Base-by-base conservation (phyloP, 306 rosid species). In the Trifolium subterraneum region DNA sequence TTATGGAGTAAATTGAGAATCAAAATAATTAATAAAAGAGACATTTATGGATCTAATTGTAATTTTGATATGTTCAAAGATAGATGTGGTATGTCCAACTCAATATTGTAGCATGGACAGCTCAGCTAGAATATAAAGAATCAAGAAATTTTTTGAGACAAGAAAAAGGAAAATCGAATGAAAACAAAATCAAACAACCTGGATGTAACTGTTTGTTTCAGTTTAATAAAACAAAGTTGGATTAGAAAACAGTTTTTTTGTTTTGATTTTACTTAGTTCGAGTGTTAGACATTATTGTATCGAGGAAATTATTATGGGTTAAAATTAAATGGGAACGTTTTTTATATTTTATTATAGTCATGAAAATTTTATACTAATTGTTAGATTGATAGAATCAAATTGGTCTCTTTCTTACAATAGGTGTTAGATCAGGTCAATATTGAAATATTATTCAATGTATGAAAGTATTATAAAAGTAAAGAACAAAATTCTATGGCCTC, bases 151-250 rank as follows among this genome's bases (percentile, higher is more conserved):
- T 55, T 55, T 55, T 4, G 31, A 9, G 15, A 19, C 9, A n/a
- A n/a, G 54, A 48, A 50, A 50, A 19, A 50, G 56, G 56, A 50
- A 50, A 16, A 16, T 50, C 23, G 16, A 20, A 10, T 19, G 7
- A 54, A 54, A 54, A 56, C 62, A 56, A 56, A 56, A 56, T 23
- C 35, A 23, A 56, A 56, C 62, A 56, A 56, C 35, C 33, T 56
- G 35, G 62, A 56, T 56, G 62, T 60, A 60, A 60, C 65, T 60
- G 65, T 29, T 59, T 29, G 10, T 25, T 59, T 59, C 13, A 1
- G 41, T 29, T 59, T 59, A 59, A 59, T 55, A 55, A 55, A 22
- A 10, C 62, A 55, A 55, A 11, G n/a, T 55, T 55, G 62, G 62
- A 55, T 55, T 55, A 22, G 8, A 55, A 22, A 22, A 55, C 8